A percentile compares a stretch with the other conserved stretches of the same genome.
Conservation (phyloP, 129 eudicot species). For the Centaurea solstitialis region DNA sequence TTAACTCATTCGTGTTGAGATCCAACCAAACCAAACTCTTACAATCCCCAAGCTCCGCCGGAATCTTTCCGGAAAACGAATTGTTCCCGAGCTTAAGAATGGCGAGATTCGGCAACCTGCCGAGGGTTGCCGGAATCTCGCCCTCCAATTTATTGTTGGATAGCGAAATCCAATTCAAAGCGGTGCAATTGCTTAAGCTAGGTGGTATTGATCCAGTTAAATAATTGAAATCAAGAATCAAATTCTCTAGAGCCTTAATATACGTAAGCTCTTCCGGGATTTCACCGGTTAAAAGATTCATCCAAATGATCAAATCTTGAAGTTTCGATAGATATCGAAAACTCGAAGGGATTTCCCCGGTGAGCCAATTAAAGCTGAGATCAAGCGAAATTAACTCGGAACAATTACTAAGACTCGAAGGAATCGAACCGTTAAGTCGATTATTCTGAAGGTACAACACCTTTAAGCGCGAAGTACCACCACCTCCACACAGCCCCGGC, state of each 20-base stretch:
- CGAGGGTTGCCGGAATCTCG: constrained; percentile 72
- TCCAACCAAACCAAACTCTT: constrained; percentile 91
- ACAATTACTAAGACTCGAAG: constrained; percentile 65
- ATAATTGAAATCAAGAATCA: constrained; percentile 81
- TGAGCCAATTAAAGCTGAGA: constrained; percentile 80
- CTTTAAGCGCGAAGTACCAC: constrained; percentile 36
- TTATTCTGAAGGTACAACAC: constrained; percentile 86
- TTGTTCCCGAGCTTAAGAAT: constrained; percentile 92
- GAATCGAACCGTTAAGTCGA: constrained; percentile 59
- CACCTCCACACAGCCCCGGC: constrained; percentile 40
- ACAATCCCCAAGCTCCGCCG: constrained; percentile 85
- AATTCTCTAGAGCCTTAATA: constrained; percentile 54
- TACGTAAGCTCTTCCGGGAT: constrained; percentile 84
- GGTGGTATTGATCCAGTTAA: constrained; percentile 69
- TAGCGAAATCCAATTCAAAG: constrained; percentile 81
- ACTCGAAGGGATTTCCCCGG: constrained; percentile 70
- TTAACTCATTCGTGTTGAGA: constrained; percentile 69
- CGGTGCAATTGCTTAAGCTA: constrained; percentile 67
- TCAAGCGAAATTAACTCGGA: constrained; percentile 76
- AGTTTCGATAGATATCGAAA: constrained; percentile 69
- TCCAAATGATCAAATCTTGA: constrained; percentile 74
- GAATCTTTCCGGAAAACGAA: constrained; percentile 72
- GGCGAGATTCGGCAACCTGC: constrained; percentile 62
- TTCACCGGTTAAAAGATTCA: constrained; percentile 78
- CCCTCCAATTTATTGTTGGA: constrained; percentile 68